These are phyloP conservation scores for Suhomyces anneliseae DNA, from an alignment of 1,139 yeast genomes.

Conservation along the genomic window DNA sequence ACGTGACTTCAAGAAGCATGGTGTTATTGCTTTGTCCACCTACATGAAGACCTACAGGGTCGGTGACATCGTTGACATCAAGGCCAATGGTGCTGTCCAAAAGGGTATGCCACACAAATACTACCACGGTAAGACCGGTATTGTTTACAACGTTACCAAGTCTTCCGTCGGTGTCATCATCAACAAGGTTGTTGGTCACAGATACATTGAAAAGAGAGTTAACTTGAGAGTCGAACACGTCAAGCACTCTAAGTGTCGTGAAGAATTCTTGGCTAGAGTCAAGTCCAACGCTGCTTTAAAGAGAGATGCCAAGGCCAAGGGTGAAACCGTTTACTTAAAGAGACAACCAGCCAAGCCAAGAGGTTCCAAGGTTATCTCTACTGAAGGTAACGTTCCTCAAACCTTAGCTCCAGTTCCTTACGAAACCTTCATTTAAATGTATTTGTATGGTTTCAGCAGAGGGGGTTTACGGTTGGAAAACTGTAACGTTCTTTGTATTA, in stretches of 20 bases:
- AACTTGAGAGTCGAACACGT: slow-evolving; percentile 98
- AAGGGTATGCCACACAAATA: slow-evolving; percentile 99
- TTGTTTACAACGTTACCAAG: slow-evolving; percentile 97
- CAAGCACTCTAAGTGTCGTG: slow-evolving; percentile 99
- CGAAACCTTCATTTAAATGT: slow-evolving; percentile 92
- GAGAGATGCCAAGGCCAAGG: slow-evolving; percentile 93
- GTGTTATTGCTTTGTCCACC: slow-evolving; percentile 90
- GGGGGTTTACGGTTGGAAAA: slow-evolving; percentile 6
- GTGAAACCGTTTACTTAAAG: slow-evolving; percentile 89
- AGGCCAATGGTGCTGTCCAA: slow-evolving; percentile 98
- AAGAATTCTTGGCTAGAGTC: slow-evolving; percentile 98
- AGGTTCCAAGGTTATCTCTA: slow-evolving; percentile 79
- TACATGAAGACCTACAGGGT: slow-evolving; percentile 98
- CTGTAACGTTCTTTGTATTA: slow-evolving; percentile 9
- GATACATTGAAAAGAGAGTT: slow-evolving; percentile 98
- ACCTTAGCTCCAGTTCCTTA: slow-evolving; percentile 99
- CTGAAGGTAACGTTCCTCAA: slow-evolving; percentile 83
- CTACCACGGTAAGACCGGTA: slow-evolving; percentile 99
- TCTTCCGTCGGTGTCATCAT: slow-evolving; percentile 96
- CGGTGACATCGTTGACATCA: slow-evolving; percentile 99
- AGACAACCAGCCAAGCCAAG: slow-evolving; percentile 99
- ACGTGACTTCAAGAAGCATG: slow-evolving; percentile 99
- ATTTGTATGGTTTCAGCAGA: slow-evolving; percentile 13
- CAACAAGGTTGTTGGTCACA: slow-evolving; percentile 98
- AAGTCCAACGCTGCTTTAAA: slow-evolving; percentile 93